Conservation (phyloP, 306 rosid species). For the Ochetophila trinervis region DNA sequence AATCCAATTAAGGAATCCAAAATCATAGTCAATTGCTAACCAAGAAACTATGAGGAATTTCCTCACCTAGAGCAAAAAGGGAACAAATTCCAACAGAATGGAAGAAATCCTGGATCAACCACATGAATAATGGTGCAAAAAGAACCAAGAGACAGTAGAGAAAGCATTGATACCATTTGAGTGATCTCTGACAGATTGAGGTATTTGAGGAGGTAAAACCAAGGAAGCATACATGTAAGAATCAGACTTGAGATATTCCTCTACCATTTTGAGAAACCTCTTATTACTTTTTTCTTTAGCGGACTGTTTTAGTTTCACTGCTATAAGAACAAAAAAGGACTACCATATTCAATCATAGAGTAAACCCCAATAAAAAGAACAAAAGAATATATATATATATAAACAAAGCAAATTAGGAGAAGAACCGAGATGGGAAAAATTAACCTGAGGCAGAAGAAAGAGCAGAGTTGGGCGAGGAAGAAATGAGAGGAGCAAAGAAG, state of each 20-base stretch:
- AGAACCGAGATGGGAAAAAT: neutral
- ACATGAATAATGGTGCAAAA: too few relatives aligned
- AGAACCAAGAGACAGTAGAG: neutral
- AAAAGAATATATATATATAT: neutral
- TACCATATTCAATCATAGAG: neutral
- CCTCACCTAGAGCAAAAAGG: too few relatives aligned
- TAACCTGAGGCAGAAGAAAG: conserved; percentile 31
- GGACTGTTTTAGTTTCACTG: conserved; percentile 35
- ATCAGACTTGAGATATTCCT: conserved; percentile 55
- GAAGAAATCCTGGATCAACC: too few relatives aligned
- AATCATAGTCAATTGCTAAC: too few relatives aligned
- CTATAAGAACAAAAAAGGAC: conserved; percentile 6
- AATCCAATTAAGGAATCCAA: too few relatives aligned
- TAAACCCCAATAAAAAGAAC: neutral
- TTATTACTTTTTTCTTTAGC: conserved; percentile 17
- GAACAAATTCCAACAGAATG: too few relatives aligned
- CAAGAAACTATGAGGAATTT: too few relatives aligned
- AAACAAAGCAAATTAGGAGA: neutral
- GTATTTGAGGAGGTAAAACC: conserved; percentile 30
- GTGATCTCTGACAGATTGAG: too few relatives aligned
- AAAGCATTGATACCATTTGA: conserved; percentile 35
- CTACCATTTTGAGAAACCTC: conserved; percentile 32
- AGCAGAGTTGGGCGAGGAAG: conserved; percentile 23
- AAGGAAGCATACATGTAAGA: conserved; percentile 63
- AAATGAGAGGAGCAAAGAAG: conserved; percentile 62